Percentiles rank a stretch among this genome's conserved stretches.
phyloP scores from a whole-genome alignment of 225 moss, liverwort and hornwort genomes.

The Sphagnum tenellum region DNA sequence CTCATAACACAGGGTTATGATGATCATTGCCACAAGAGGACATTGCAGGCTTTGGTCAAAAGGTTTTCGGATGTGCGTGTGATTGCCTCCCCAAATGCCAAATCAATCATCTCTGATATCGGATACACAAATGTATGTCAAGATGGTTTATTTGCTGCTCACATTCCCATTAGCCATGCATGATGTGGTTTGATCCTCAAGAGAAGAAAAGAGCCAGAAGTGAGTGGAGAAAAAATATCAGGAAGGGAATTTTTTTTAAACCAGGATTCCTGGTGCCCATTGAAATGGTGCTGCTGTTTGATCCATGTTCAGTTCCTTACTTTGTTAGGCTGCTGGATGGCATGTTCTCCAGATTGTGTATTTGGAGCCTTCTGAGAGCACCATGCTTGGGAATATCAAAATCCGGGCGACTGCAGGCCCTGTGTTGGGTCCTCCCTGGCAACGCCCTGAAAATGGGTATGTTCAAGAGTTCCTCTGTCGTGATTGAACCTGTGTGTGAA shows the following conservation, averaged over 20 bases:
- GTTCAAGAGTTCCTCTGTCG: not conserved
- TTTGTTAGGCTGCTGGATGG: no score
- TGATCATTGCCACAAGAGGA: conserved; percentile 83
- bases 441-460: conserved; percentile 95
- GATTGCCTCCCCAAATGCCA: conserved; percentile 68
- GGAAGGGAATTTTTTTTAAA: no score
- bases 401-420: conserved; percentile 76
- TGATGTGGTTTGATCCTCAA: no score
- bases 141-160: no score
- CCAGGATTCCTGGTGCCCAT: no score
- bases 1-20: conserved; percentile 85
- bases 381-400: conserved; percentile 44
- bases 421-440: conserved; percentile 93
- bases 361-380: conserved; percentile 67
- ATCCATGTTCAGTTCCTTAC: no score
- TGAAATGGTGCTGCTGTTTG: no score
- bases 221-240: no score
- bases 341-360: conserved; percentile 53
- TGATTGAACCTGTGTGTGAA: no score
- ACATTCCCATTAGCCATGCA: no score
- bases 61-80: conserved; percentile 49
- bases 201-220: no score
- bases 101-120: conserved; percentile 43
- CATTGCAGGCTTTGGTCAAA: conserved; percentile 56
- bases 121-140: conserved; percentile 49